A percentile compares a stretch with the other conserved stretches of the same genome.
Conservation (phyloP, 192 early-diverging fungal species). For the Backusella tarrabulga region DNA sequence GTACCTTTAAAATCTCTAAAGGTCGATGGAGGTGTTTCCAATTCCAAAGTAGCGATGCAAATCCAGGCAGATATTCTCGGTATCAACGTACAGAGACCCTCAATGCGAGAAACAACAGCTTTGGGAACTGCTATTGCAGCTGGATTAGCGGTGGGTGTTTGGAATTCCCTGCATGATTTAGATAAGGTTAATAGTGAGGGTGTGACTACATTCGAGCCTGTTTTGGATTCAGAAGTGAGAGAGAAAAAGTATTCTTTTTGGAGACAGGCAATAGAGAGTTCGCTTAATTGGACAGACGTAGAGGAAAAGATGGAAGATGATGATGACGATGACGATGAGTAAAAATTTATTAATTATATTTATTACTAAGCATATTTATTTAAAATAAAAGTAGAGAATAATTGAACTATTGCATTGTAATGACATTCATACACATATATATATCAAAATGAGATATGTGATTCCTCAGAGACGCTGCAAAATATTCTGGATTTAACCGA, state of each 20-base stretch:
- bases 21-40: constrained; percentile 90
- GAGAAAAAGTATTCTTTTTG: constrained; percentile 59
- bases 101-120: constrained; percentile 90
- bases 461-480: no score
- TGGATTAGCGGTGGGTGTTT: constrained; percentile 54
- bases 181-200: constrained; percentile 53
- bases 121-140: constrained; percentile 91
- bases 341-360: background rate
- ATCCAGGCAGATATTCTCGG: constrained; percentile 84
- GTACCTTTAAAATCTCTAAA: constrained; percentile 65
- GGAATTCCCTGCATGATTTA: constrained; percentile 51
- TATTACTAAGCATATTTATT: background rate
- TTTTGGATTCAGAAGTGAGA: constrained; percentile 49
- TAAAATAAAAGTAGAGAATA: constrained; percentile 49
- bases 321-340: background rate
- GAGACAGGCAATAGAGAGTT: constrained; percentile 75
- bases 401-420: background rate
- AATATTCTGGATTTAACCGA: no score
- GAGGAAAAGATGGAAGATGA: constrained; percentile 43
- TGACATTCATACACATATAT: no score
- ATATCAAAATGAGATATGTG: no score
- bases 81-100: constrained; percentile 76
- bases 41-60: constrained; percentile 88
- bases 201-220: constrained; percentile 41
- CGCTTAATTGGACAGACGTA: constrained; percentile 55